These are phyloP conservation scores for Boeremia lycopersici DNA, from an alignment of 2,329 filamentous ascomycete species.

Conservation along the genomic window DNA sequence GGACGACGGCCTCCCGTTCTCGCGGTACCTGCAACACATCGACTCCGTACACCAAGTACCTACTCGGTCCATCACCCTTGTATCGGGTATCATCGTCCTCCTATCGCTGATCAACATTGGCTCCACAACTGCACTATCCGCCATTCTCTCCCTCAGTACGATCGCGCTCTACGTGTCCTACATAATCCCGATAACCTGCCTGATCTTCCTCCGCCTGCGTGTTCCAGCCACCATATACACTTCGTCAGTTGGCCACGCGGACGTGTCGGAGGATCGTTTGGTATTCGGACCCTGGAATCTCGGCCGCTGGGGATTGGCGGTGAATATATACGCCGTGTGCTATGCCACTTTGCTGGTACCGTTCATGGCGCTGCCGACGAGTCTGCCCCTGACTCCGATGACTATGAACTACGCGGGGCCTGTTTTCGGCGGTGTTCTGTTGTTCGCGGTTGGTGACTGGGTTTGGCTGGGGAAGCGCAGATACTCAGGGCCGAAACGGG, in stretches of 20 bases:
- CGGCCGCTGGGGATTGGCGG: not conserved
- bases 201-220: too few species aligned
- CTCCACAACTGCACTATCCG: too few species aligned
- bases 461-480: not conserved
- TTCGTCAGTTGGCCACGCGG: not conserved
- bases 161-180: too few species aligned
- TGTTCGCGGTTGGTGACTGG: not conserved
- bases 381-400: not conserved
- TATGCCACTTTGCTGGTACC: not conserved
- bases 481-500: not conserved
- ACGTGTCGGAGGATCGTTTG: not conserved
- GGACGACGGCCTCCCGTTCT: too few species aligned
- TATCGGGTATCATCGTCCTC: too few species aligned
- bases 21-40: too few species aligned
- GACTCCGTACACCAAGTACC: too few species aligned
- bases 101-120: too few species aligned
- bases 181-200: too few species aligned
- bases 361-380: not conserved
- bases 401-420: not conserved
- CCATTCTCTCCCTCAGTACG: too few species aligned
- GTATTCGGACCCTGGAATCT: not conserved
- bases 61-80: too few species aligned
- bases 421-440: not conserved
- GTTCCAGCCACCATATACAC: not conserved
- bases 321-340: not conserved